These are phyloP conservation scores for Chaetomiaceae sp. DNA, from an alignment of 2,329 filamentous ascomycete genomes.

Conservation along the genomic window DNA sequence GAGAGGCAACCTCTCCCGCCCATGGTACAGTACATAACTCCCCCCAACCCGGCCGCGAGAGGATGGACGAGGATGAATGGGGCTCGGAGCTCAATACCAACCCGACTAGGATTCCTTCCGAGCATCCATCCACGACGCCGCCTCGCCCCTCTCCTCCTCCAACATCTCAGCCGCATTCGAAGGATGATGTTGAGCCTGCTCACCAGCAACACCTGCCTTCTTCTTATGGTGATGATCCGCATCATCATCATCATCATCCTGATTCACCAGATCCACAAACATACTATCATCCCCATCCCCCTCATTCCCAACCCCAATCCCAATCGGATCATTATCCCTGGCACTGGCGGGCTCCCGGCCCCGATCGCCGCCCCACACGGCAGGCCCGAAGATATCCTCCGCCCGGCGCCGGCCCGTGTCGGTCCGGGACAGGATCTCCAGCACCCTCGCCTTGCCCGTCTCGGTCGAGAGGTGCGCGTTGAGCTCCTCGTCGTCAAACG, in stretches of 20 bases:
- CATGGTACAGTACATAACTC: too few species aligned
- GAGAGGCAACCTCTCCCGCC: too few species aligned
- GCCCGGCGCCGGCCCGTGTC: conserved; percentile 47
- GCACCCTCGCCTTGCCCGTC: conserved; percentile 44
- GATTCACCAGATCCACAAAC: conserved; percentile 52
- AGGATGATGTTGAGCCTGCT: conserved; percentile 8
- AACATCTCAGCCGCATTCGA: conserved; percentile 11
- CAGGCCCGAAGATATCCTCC: conserved; percentile 46
- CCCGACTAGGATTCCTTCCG: conserved; percentile 14
- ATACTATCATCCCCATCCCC: conserved; percentile 49
- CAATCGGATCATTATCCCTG: conserved; percentile 26
- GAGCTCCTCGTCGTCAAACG: conserved; percentile 38
- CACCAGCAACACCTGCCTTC: conserved; percentile 21
- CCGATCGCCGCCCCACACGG: conserved; percentile 40
- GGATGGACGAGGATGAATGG: too few species aligned
- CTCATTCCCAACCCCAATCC: conserved; percentile 31
- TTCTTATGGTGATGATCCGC: conserved; percentile 26
- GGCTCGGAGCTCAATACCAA: neutral
- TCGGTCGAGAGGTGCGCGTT: conserved; percentile 39
- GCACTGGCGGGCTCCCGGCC: conserved; percentile 5
- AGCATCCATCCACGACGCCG: conserved; percentile 21
- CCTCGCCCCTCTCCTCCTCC: conserved; percentile 20
- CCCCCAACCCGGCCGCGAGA: too few species aligned
- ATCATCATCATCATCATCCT: conserved; percentile 45
- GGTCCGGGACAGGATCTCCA: conserved; percentile 49